These are phyloP conservation scores for Chlorella vulgaris DNA, from an alignment of 139 green algal species.

Conservation along the genomic window DNA sequence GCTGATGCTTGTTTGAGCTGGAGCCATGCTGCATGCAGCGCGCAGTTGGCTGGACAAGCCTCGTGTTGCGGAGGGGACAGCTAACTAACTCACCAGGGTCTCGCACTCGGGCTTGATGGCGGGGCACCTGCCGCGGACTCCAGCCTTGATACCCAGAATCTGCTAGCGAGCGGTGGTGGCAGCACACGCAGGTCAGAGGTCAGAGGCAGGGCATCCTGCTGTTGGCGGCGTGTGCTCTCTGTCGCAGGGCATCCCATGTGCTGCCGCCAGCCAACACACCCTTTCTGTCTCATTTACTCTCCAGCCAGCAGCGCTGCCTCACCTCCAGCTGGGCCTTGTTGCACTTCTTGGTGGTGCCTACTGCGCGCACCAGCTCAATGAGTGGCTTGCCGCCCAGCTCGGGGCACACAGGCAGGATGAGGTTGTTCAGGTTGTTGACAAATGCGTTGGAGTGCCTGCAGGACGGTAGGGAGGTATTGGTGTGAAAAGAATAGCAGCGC, in stretches of 20 bases:
- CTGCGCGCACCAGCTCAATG: neutral
- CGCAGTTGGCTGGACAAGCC: no score
- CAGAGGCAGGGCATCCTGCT: no score
- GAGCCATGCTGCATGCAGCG: neutral
- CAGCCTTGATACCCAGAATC: neutral
- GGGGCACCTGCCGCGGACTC: neutral
- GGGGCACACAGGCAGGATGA: neutral
- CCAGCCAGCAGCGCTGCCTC: no score
- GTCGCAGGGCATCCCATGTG: no score
- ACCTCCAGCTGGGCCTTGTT: neutral
- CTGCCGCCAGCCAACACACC: neutral
- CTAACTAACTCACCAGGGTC: neutral
- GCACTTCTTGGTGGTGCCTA: neutral
- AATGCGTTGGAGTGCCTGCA: constrained; percentile 20
- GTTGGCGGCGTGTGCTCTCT: no score
- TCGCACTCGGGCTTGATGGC: neutral
- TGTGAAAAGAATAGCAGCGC: no score
- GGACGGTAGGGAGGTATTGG: neutral
- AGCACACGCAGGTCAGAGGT: no score
- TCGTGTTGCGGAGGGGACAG: no score
- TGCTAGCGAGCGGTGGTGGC: no score
- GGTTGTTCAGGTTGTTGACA: constrained; percentile 20
- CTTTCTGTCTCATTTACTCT: no score
- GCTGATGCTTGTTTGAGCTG: neutral
- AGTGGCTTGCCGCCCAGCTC: neutral